Conservation (phyloP, 78 protist species). For the Dictyostelium citrinum region DNA sequence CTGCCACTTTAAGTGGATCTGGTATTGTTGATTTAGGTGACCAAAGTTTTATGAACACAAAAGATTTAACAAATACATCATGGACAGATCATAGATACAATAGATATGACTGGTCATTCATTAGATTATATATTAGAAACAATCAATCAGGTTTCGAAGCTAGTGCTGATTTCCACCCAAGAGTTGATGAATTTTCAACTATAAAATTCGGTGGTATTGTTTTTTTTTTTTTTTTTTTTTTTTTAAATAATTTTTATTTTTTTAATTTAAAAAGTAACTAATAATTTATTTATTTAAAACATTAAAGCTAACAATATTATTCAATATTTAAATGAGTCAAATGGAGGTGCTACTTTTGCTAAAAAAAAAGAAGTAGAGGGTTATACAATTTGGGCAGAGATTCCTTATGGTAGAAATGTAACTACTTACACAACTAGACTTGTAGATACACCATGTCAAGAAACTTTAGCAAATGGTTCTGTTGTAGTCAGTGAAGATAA, state of each 20-base stretch:
- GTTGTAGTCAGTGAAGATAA: not conserved
- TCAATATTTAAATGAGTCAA: not conserved
- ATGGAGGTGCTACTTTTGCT: not conserved
- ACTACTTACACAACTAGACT: not conserved
- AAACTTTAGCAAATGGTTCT: not conserved
- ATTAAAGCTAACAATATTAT: not conserved
- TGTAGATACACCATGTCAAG: not conserved
- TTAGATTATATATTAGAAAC: not conserved
- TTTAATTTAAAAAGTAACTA: too few species aligned
- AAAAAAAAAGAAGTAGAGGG: not conserved
- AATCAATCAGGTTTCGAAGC: not conserved
- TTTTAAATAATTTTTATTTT: too few species aligned
- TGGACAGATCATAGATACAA: not conserved
- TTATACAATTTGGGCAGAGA: not conserved
- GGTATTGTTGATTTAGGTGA: not conserved
- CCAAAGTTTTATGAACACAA: not conserved
- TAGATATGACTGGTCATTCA: constrained; percentile 26
- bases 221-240: too few species aligned
- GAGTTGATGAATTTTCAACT: constrained; percentile 64
- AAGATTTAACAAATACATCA: not conserved
- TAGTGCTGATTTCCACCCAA: constrained; percentile 32
- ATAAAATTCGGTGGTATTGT: not conserved
- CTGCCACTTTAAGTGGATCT: too few species aligned
- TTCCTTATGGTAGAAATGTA: not conserved
- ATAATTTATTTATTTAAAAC: too few species aligned